Base-by-base conservation (phyloP, 2,329 filamentous ascomycete species). In the Aureobasidium sp. region DNA sequence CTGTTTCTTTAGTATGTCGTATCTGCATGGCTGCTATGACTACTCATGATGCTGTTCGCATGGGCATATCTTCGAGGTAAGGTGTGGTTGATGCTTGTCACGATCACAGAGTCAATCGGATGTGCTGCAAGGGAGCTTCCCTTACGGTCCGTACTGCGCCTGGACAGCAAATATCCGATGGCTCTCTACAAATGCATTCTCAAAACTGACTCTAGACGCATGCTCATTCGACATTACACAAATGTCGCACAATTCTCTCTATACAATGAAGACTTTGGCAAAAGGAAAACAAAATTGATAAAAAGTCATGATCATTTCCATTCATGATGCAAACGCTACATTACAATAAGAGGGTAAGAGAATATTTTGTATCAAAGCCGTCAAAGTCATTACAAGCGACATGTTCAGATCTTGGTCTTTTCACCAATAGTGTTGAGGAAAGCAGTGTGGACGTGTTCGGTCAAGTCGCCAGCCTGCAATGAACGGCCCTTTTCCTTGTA, bases 391-490 rank as follows among this genome's bases (percentile, higher is more conserved):
- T 36, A 57, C 27, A 45, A 27, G 39, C 29, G 37, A 45, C 27
- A 57, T 29, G 41, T 34, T 62, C 49, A 62, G 34, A 62, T 55
- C 41, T 62, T 70, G 5, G 68, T 68, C 70, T 72, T 72, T 67
- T 92, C 89, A 0, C 91, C 92, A 70, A 97, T 88, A 20, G 96
- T 74, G 64, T 86, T 85, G 69, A 89, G 74, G 74, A 97, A 97
- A 0, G 91, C 89, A 37, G 79, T 79, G 70, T 96, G 88, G 11
- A 99, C 89, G 76, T 96, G 88, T 20, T 94, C 91, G 0, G 93
- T 97, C 72, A 99, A 77, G 75, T 97, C 94, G 67, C 89, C 91
- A 0, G 94, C 94, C 78, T 97, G 94, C 72, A 99, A 77, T 71
- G 89, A 91, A 66, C 94, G 84, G 0, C 94, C 93, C 70, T 87